A percentile compares a stretch with the other conserved stretches of the same genome.
Conservation (phyloP, 139 green algal species). For the Microglena sp. region DNA sequence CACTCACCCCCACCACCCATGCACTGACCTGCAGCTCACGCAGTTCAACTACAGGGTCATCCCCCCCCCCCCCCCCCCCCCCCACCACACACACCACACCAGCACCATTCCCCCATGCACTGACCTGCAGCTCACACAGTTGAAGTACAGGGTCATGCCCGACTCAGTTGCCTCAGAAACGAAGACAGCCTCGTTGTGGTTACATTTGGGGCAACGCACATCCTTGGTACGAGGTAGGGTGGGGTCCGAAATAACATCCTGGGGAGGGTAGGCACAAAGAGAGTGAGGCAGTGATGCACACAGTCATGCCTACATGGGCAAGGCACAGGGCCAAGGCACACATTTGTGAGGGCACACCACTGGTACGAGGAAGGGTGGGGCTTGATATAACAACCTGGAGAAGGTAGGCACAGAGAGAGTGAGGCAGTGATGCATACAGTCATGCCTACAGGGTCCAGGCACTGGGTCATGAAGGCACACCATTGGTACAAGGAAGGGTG, state of each 20-base stretch:
- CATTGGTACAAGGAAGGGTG: no score
- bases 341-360: conserved; percentile 70
- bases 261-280: conserved; percentile 17
- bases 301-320: no score
- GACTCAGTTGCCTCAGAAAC: conserved; percentile 66
- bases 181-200: conserved; percentile 81
- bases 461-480: no score
- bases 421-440: no score
- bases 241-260: conserved; percentile 78
- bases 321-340: no score
- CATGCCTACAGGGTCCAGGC: no score
- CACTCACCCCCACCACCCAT: no score
- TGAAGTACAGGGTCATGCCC: conserved; percentile 85
- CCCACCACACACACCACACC: no score
- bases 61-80: no score
- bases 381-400: conserved; percentile 71
- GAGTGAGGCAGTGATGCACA: no score
- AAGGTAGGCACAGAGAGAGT: no score
- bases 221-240: conserved; percentile 80
- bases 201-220: conserved; percentile 64
- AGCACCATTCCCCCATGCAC: conserved; percentile 70
- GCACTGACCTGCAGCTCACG: no score
- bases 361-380: conserved; percentile 75
- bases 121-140: conserved; percentile 46
- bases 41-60: conserved; percentile 60